phyloP scores from a whole-genome alignment of 148 eudicot genomes.

The Amaranthus hypochondriacus region DNA sequence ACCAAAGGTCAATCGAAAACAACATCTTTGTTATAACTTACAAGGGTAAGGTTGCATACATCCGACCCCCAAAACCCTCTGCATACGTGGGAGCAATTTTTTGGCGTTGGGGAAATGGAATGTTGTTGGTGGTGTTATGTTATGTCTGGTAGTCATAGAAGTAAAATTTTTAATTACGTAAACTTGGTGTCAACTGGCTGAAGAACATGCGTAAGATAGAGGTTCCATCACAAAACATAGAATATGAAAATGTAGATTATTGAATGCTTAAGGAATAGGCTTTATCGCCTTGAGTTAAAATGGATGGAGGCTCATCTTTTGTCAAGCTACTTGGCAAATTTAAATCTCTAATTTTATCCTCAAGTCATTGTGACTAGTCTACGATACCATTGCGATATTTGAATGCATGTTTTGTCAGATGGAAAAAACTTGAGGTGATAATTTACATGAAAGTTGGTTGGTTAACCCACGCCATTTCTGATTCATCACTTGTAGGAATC shows the following conservation, averaged over 20 bases:
- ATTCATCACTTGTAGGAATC: constrained; percentile 20
- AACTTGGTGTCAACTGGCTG: neutral
- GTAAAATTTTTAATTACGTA: neutral
- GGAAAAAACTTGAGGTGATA: neutral
- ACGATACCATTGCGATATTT: neutral
- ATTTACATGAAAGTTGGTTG: too few species aligned
- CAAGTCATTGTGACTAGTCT: neutral
- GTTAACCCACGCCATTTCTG: neutral
- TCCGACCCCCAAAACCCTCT: too few species aligned
- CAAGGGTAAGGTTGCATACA: too few species aligned
- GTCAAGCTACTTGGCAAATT: neutral
- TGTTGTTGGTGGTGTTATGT: too few species aligned
- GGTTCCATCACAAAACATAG: neutral
- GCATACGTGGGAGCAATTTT: too few species aligned
- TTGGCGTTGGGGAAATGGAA: too few species aligned
- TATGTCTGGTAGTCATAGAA: neutral
- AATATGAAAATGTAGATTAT: neutral
- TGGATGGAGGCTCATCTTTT: neutral
- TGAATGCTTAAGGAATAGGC: neutral
- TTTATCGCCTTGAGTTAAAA: neutral
- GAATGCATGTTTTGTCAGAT: neutral
- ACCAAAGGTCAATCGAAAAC: too few species aligned
- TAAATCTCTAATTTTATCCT: neutral
- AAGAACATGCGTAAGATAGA: neutral
- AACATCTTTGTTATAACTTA: too few species aligned